phyloP scores from a whole-genome alignment of 371 early-diverging fungal genomes.

The Coemansia linderi region DNA sequence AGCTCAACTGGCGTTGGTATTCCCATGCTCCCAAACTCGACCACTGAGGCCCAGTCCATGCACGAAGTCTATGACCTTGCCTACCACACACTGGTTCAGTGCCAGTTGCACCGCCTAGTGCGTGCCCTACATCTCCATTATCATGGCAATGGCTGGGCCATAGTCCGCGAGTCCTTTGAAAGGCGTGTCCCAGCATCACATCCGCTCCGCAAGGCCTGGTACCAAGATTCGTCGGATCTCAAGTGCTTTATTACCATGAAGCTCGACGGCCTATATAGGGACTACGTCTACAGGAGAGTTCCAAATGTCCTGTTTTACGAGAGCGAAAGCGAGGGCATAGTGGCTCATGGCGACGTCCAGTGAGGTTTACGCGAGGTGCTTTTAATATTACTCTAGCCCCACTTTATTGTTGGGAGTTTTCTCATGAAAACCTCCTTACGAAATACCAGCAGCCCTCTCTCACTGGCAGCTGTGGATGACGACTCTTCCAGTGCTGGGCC shows the following conservation, averaged over 20 bases:
- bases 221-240: slow-evolving; percentile 54
- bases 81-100: slow-evolving; percentile 72
- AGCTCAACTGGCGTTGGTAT: slow-evolving; percentile 46
- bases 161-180: slow-evolving; percentile 60
- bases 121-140: slow-evolving; percentile 66
- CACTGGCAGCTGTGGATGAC: no score
- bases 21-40: slow-evolving; percentile 64
- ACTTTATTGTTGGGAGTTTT: no score
- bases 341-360: not conserved
- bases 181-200: slow-evolving; percentile 58
- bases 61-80: slow-evolving; percentile 65
- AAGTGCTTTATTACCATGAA: slow-evolving; percentile 75
- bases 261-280: slow-evolving; percentile 67
- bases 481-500: no score
- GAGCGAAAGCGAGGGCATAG: slow-evolving; percentile 23
- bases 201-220: slow-evolving; percentile 58
- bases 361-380: no score
- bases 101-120: slow-evolving; percentile 68
- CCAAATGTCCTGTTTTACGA: slow-evolving; percentile 65
- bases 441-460: no score
- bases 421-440: no score
- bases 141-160: slow-evolving; percentile 66
- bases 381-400: no score
- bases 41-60: slow-evolving; percentile 59
- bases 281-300: slow-evolving; percentile 66